Conservation (phyloP, 192 early-diverging fungal genomes). For the Coemansia asiatica region DNA sequence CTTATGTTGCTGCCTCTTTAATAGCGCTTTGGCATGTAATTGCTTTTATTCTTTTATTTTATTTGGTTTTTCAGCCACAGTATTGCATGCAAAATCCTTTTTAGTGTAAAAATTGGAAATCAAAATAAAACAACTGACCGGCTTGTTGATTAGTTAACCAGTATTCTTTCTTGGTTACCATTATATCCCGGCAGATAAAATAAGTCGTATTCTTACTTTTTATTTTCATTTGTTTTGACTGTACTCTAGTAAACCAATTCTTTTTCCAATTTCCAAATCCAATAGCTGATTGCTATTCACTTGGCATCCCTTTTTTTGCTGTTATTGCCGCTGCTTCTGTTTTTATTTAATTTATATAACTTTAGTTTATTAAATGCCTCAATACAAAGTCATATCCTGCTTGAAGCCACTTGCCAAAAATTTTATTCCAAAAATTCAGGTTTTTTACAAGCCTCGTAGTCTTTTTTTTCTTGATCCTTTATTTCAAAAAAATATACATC, state of each 20-base stretch:
- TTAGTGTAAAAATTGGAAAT: neutral
- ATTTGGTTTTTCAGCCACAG: neutral
- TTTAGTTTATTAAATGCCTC: too few relatives aligned
- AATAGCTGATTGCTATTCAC: neutral
- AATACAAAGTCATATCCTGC: neutral
- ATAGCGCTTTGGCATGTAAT: neutral
- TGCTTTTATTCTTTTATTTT: neutral
- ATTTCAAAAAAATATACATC: neutral
- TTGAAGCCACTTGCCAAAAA: neutral
- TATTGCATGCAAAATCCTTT: neutral
- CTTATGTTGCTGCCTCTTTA: too few relatives aligned
- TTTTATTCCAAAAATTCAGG: neutral
- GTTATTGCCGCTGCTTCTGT: neutral
- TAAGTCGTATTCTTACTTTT: neutral
- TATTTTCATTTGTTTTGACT: neutral
- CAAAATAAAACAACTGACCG: too few relatives aligned
- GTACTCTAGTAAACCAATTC: too few relatives aligned
- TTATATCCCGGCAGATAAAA: neutral
- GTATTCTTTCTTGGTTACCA: neutral
- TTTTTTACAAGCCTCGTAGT: neutral
- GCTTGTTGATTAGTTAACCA: neutral
- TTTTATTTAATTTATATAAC: neutral
- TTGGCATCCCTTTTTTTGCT: neutral
- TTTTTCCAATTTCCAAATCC: neutral
- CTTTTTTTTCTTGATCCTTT: neutral